These are phyloP conservation scores for Fagopyrum tataricum DNA, from an alignment of 148 eudicot species.

Conservation along the genomic window DNA sequence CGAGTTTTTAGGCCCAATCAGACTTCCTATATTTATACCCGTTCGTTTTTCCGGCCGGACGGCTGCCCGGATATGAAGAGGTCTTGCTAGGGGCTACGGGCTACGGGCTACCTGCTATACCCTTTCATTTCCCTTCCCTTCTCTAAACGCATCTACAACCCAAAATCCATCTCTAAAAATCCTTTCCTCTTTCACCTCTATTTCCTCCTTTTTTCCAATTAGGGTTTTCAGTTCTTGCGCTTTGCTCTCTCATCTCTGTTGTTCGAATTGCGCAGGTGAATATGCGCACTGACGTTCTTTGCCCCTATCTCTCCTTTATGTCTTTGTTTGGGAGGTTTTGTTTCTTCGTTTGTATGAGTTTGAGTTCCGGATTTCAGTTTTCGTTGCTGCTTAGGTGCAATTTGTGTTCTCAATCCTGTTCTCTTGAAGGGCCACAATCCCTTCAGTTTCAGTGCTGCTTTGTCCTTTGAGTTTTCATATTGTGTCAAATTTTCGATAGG, in stretches of 20 bases:
- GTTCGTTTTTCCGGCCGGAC: too few relatives aligned
- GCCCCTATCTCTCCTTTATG: background rate
- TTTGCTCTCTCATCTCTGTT: background rate
- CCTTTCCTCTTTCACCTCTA: background rate
- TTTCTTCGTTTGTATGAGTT: too few relatives aligned
- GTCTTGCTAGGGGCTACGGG: too few relatives aligned
- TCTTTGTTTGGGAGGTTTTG: too few relatives aligned
- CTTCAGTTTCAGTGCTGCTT: conserved; percentile 7
- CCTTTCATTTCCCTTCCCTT: background rate
- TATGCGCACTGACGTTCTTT: background rate
- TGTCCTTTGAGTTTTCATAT: background rate
- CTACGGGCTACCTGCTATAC: background rate
- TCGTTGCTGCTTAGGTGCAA: background rate
- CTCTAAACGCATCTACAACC: background rate
- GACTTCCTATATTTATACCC: too few relatives aligned
- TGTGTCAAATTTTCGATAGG: background rate
- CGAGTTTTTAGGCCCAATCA: too few relatives aligned
- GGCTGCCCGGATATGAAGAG: too few relatives aligned
- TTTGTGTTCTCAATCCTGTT: background rate
- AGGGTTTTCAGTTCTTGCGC: background rate
- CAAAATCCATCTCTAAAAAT: background rate
- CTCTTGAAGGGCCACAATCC: background rate
- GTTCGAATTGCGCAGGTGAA: background rate
- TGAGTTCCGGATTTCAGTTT: background rate
- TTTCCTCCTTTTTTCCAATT: background rate